Base-by-base conservation (phyloP, 2,329 filamentous ascomycete genomes). In the Cyphellophora europaea region DNA sequence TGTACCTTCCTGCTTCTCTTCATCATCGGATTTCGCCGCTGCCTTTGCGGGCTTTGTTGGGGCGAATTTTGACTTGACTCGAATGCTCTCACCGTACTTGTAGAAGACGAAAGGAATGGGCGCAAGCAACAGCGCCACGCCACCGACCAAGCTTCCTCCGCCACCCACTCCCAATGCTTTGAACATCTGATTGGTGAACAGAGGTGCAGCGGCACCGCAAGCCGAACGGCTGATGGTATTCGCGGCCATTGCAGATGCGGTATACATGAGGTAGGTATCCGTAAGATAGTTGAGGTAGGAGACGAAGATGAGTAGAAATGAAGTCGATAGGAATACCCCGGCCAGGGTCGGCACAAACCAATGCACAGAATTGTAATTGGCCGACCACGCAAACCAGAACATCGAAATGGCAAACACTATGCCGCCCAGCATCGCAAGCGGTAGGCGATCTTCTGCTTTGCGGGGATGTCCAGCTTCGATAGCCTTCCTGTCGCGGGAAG, bases 301-400 rank as follows among this genome's bases (percentile, higher is more conserved):
- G 12, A 65, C 50, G 47, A 61, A 63, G 15, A 62, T 53, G 13
- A 63, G 52, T 10, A 65, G 35, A 32, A 69, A 62, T 3, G 53
- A 54, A 3, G 54, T 52, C 1, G 58, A 40, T 2, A 69, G 52
- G 37, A 66, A 61, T 11, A 57, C 56, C 1, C 65, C 64, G 2
- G 62, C 64, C 16, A 68, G 43, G 1, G 57, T 59, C 0, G 64
- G 64, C 1, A 67, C 65, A 18, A 66, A 58, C 66, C 65, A 69
- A 40, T 63, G 62, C 4, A 65, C 46, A 33, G 42, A 46, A 38
- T 39, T 63, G 58, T 40, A 51, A 14, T 62, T 66, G 28, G 71
- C 68, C 1, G 72, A 72, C 72, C 72, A 77, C 0, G 70, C 72
- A 37, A 76, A 71, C 71, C 72, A 74, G 52, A 77, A 74, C 11